Conservation (phyloP, 202 grass and related monocot genomes). For the Elaeis oleifera region DNA sequence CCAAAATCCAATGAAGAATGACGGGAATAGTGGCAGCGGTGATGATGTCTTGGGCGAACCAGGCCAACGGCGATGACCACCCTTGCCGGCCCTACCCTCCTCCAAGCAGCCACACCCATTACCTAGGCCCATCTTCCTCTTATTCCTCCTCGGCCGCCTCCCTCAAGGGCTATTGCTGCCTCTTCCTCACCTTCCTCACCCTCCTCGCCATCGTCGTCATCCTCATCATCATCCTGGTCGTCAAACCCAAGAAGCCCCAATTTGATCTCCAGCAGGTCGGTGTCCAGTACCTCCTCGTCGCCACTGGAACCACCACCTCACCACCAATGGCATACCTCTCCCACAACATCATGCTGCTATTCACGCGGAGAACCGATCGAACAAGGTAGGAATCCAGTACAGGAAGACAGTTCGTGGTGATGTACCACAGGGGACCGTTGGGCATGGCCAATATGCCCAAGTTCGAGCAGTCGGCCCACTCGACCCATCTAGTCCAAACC, state of each 20-base stretch:
- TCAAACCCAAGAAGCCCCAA: slow-evolving; percentile 91
- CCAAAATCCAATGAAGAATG: no score
- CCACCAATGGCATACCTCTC: slow-evolving; percentile 59
- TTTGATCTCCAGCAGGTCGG: slow-evolving; percentile 98
- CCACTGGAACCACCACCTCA: slow-evolving; percentile 19
- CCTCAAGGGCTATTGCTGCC: slow-evolving; percentile 75
- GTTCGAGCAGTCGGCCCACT: slow-evolving; percentile 86
- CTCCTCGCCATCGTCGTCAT: slow-evolving; percentile 73
- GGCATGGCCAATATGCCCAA: slow-evolving; percentile 71
- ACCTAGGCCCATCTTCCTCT: slow-evolving; percentile 22
- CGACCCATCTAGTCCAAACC: slow-evolving; percentile 64
- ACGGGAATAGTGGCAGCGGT: not conserved
- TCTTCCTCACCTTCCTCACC: slow-evolving; percentile 72
- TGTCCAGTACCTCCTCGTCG: slow-evolving; percentile 89
- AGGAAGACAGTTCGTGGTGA: slow-evolving; percentile 71
- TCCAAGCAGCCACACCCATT: slow-evolving; percentile 43
- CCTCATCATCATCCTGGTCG: slow-evolving; percentile 79
- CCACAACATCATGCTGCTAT: slow-evolving; percentile 91
- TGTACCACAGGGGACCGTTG: slow-evolving; percentile 88
- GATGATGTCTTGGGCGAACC: slow-evolving; percentile 47
- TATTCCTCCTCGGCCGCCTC: slow-evolving; percentile 52
- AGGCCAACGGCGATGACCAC: slow-evolving; percentile 11
- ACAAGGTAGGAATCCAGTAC: slow-evolving; percentile 96
- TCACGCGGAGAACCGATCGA: slow-evolving; percentile 71
- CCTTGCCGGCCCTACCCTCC: slow-evolving; percentile 12